Evolutionary conservation across 169 alveolate species (phyloP), one percentile per base, ranked within the genome.

Genomic region (Toxoplasma gondii): DNA sequence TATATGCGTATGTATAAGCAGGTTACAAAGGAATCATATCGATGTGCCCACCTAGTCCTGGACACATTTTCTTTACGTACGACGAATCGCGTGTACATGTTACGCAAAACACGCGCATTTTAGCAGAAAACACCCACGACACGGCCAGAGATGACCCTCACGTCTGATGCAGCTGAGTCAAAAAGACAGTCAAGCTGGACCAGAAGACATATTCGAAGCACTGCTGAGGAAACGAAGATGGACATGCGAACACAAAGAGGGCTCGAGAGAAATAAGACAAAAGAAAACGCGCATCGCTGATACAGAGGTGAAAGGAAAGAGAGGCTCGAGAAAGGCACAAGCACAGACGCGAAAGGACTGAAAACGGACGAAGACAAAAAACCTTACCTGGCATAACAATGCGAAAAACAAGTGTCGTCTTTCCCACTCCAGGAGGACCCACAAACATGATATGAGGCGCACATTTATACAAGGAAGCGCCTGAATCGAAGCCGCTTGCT

Each of bases 401-500:
- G 34, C 90, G 90, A 38, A 41, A 82, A 36, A 82, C 5, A 31
- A 82, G 90, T 16, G 90, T 82, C 4, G 90, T 22, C 67, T 82
- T 82, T 36, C 90, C 90, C 67, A 82, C 90, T 7, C 90, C 67
- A 31, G 90, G 90, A 41, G 67, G 90, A 4, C 90, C 90, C 5
- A 82, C 38, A 49, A 82, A 82, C 90, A 82, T 82, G 64, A 82
- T 82, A 67, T 82, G 90, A 0, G 90, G 90, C 31, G 38, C 54
- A 22, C 39, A 12, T 36, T 38, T 82, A 31, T 82, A 82, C n/a
- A 82, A 31, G 34, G 69, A 64, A 22, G 17, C 22, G 53, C 12
- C 29, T 22, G 19, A 7, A 2, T 27, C 53, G 27, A 36, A 7
- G 4, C 19, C 24, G 12, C 27, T 38, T 10, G 1, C 64, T 49